Conservation (phyloP, 2,329 filamentous ascomycete species). For the Mollisia scopiformis region DNA sequence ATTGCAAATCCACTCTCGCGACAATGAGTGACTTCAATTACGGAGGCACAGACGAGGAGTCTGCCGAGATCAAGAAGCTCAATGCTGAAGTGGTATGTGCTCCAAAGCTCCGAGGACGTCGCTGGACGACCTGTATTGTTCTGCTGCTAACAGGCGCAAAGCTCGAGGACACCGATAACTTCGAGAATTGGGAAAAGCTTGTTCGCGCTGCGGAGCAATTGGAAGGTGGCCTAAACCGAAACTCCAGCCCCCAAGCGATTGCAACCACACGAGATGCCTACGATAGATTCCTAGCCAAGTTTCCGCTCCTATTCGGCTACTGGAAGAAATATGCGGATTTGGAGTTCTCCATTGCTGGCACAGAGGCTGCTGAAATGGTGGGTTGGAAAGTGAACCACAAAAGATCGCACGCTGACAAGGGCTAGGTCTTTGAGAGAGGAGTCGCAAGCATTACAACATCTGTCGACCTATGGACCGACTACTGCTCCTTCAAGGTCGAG, state of each 20-base stretch:
- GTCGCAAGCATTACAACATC: conserved; percentile 91
- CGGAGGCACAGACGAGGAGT: conserved; percentile 79
- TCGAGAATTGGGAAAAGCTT: conserved; percentile 93
- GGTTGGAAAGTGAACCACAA: conserved; percentile 30
- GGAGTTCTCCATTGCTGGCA: conserved; percentile 95
- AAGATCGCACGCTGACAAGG: conserved; percentile 29
- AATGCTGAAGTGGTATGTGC: conserved; percentile 74
- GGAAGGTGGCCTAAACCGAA: conserved; percentile 92
- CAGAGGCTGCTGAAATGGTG: conserved; percentile 97
- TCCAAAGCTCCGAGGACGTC: too few species aligned
- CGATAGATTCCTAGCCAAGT: conserved; percentile 91
- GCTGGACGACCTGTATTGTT: too few species aligned
- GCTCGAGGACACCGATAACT: conserved; percentile 76
- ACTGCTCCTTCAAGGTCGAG: conserved; percentile 97
- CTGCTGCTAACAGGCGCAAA: conserved; percentile 22
- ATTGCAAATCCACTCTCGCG: conserved; percentile 7
- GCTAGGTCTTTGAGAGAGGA: conserved; percentile 89
- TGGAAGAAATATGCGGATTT: conserved; percentile 99
- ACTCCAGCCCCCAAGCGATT: conserved; percentile 93
- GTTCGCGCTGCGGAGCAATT: conserved; percentile 80
- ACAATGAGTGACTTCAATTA: conserved; percentile 75
- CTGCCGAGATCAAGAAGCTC: conserved; percentile 78
- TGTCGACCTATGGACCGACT: conserved; percentile 96
- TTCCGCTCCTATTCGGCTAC: conserved; percentile 94
- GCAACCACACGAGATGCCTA: conserved; percentile 85